These are phyloP conservation scores for Coccomyxa subellipsoidea DNA, from an alignment of 163 green algal genomes.

Conservation along the genomic window DNA sequence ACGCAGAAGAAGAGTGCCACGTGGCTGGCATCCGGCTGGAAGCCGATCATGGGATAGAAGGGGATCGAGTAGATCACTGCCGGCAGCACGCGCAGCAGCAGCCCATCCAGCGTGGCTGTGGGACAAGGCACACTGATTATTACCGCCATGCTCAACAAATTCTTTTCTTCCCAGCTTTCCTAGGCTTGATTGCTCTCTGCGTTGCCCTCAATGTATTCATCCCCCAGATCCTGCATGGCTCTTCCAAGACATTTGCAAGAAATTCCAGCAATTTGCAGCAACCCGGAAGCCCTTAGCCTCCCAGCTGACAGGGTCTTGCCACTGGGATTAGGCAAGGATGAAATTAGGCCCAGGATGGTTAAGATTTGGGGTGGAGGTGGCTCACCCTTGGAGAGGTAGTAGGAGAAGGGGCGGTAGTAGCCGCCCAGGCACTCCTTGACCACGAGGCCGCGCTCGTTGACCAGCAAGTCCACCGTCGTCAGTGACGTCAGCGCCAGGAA, in stretches of 20 bases:
- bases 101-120: constrained; percentile 52
- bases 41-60: constrained; percentile 63
- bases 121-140: not conserved
- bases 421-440: constrained; percentile 48
- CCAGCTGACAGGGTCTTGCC: too few relatives aligned
- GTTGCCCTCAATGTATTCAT: too few relatives aligned
- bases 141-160: too few relatives aligned
- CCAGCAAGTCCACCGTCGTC: constrained; percentile 61
- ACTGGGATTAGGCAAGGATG: too few relatives aligned
- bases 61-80: constrained; percentile 53
- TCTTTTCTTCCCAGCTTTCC: too few relatives aligned
- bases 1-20: constrained; percentile 55
- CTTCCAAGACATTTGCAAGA: too few relatives aligned
- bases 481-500: constrained; percentile 66
- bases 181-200: too few relatives aligned
- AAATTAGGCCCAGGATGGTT: too few relatives aligned
- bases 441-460: constrained; percentile 58
- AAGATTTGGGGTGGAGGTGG: not conserved
- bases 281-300: not conserved
- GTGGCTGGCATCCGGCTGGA: constrained; percentile 32
- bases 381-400: constrained; percentile 50
- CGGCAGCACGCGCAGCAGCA: constrained; percentile 68
- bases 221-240: too few relatives aligned
- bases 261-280: too few relatives aligned
- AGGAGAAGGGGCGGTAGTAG: constrained; percentile 57